Evolutionary conservation across 352 stramenopile species (phyloP).

Genomic region (Globisporangium solare): DNA sequence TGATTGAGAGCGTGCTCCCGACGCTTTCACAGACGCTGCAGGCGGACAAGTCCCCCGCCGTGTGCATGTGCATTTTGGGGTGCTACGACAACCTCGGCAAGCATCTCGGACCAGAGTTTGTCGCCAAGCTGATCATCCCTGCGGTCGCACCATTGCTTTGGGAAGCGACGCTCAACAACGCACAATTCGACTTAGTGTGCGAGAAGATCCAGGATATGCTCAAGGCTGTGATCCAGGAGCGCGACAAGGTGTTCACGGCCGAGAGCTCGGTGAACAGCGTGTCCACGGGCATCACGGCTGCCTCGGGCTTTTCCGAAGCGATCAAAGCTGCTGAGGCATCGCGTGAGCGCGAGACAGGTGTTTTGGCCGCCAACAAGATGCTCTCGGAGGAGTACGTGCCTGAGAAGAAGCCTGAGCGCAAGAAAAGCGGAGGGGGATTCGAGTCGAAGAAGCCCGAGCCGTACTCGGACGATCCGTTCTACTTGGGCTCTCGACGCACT

Average conservation of each 20-base stretch:
- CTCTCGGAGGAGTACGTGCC: conserved; percentile 73
- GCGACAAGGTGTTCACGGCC: conserved; percentile 74
- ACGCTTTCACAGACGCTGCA: conserved; percentile 70
- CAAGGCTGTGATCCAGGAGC: conserved; percentile 78
- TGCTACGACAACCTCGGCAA: conserved; percentile 89
- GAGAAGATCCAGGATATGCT: conserved; percentile 88
- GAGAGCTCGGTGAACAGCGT: conserved; percentile 64
- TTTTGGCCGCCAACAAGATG: conserved; percentile 73
- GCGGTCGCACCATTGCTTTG: conserved; percentile 76
- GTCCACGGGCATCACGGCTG: conserved; percentile 47
- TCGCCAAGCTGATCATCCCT: conserved; percentile 80
- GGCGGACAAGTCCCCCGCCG: conserved; percentile 76
- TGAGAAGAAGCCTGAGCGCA: conserved; percentile 29
- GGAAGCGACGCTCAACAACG: conserved; percentile 73
- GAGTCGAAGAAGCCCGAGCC: conserved; percentile 39
- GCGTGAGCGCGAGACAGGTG: conserved; percentile 54
- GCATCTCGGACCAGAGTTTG: conserved; percentile 75
- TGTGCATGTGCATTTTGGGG: conserved; percentile 85
- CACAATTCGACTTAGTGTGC: conserved; percentile 83
- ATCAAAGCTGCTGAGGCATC: conserved; percentile 65
- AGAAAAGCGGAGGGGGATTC: conserved; percentile 12
- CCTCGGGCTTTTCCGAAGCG: conserved; percentile 62
- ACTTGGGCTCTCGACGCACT: conserved; percentile 51
- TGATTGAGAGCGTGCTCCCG: conserved; percentile 80
- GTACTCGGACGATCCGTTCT: conserved; percentile 79